Percentiles rank a stretch among this genome's conserved stretches.
These are phyloP conservation scores for Pythium pyrilobum DNA, from an alignment of 352 stramenopile genomes.

Conservation along the genomic window DNA sequence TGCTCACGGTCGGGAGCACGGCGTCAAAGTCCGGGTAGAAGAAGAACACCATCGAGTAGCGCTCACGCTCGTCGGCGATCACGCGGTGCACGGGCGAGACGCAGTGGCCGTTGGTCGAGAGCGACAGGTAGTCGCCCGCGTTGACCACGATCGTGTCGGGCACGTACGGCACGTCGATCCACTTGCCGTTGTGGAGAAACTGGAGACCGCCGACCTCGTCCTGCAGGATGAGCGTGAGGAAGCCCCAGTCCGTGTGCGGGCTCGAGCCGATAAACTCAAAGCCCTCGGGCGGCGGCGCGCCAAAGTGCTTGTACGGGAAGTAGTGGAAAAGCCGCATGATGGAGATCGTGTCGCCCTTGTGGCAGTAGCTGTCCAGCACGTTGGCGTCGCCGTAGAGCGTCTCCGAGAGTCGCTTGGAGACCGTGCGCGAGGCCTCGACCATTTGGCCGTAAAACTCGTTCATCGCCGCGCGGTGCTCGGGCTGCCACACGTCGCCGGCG, in stretches of 20 bases:
- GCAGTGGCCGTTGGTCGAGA: constrained; percentile 58
- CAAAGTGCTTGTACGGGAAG: constrained; percentile 68
- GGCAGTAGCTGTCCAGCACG: constrained; percentile 57
- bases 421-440: constrained; percentile 37
- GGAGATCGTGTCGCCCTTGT: constrained; percentile 70
- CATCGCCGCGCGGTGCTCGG: constrained; percentile 31
- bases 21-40: constrained; percentile 82
- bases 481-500: constrained; percentile 20
- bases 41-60: constrained; percentile 83
- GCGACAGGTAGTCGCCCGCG: constrained; percentile 76
- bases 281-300: constrained; percentile 30
- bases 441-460: constrained; percentile 60
- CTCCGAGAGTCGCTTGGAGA: constrained; percentile 45
- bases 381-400: constrained; percentile 42
- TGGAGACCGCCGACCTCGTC: constrained; percentile 66
- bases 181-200: constrained; percentile 61
- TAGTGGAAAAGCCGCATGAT: constrained; percentile 86
- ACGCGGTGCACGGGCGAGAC: constrained; percentile 74
- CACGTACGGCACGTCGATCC: constrained; percentile 71
- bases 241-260: constrained; percentile 82
- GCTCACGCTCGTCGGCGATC: constrained; percentile 59
- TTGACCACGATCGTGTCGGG: constrained; percentile 71
- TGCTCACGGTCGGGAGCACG: constrained; percentile 40
- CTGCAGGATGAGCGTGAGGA: constrained; percentile 82
- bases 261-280: constrained; percentile 79